These are phyloP conservation scores for Mycosphaerella sp. DNA, from an alignment of 2,329 filamentous ascomycete species.

Conservation along the genomic window DNA sequence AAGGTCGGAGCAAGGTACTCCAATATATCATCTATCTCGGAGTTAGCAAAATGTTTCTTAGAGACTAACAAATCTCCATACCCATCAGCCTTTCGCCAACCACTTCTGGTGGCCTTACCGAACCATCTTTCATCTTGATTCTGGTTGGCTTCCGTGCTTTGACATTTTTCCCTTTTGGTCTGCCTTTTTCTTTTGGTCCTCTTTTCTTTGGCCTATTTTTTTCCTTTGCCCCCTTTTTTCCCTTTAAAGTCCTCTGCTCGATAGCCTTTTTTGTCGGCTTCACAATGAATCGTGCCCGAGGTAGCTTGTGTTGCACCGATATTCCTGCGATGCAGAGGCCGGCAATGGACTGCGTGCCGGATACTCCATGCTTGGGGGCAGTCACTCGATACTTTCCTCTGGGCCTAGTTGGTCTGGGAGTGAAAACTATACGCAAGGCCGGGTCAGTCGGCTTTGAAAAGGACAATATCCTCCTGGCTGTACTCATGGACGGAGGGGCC, in stretches of 20 bases:
- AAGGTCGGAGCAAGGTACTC: slow-evolving; percentile 64
- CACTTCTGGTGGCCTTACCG: slow-evolving; percentile 13
- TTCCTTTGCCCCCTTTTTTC: too few relatives aligned
- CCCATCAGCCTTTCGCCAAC: slow-evolving; percentile 23
- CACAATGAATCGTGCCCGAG: too few relatives aligned
- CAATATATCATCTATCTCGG: slow-evolving; percentile 57
- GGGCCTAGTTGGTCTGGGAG: neutral
- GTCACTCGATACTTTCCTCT: too few relatives aligned
- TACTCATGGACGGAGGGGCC: neutral
- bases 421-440: neutral
- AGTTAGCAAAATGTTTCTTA: neutral
- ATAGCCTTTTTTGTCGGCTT: neutral
- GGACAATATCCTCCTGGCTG: neutral
- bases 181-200: neutral
- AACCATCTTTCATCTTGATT: neutral
- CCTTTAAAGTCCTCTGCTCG: neutral
- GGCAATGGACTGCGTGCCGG: neutral
- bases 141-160: too few relatives aligned
- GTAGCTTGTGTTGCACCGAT: neutral
- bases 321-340: neutral
- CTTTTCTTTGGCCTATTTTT: neutral
- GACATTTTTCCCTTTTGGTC: neutral
- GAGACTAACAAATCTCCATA: slow-evolving; percentile 1
- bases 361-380: too few relatives aligned
- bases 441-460: neutral